A percentile compares a stretch with the other conserved stretches of the same genome.
These are phyloP conservation scores for Nadsonia commutata DNA, from an alignment of 1,139 yeast species.

Conservation along the genomic window DNA sequence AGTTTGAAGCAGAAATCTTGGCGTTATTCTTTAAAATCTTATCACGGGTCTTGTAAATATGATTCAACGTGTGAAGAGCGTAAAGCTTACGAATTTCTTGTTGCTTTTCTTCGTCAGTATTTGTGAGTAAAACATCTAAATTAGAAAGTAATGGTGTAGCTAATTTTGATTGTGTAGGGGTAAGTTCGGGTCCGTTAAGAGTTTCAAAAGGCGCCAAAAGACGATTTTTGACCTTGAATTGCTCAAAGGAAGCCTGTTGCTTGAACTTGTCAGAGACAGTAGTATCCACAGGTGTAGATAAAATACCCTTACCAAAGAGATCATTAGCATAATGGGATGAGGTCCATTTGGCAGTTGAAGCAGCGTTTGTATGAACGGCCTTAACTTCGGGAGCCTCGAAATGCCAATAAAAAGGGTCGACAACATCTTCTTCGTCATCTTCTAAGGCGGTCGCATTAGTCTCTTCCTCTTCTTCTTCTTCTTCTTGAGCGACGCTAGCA, in stretches of 20 bases:
- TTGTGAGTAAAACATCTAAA: slow-evolving; percentile 56
- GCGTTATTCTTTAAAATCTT: slow-evolving; percentile 60
- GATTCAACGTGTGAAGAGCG: slow-evolving; percentile 63
- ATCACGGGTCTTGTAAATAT: slow-evolving; percentile 75
- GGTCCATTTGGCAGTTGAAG: not conserved
- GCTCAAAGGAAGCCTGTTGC: not conserved
- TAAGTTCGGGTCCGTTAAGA: slow-evolving; percentile 14
- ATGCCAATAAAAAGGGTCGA: slow-evolving; percentile 59
- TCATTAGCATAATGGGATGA: not conserved
- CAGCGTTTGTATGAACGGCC: not conserved
- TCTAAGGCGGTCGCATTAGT: slow-evolving; percentile 23
- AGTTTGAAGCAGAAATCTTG: slow-evolving; percentile 32
- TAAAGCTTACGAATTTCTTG: slow-evolving; percentile 48
- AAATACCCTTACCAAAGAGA: not conserved
- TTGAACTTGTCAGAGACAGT: not conserved
- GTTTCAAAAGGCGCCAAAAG: slow-evolving; percentile 16
- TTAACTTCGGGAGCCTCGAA: slow-evolving; percentile 27
- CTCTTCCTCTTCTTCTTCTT: slow-evolving; percentile 19
- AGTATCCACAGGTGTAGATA: not conserved
- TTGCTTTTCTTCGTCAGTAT: slow-evolving; percentile 30
- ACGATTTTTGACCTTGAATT: slow-evolving; percentile 17
- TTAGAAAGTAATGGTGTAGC: slow-evolving; percentile 58
- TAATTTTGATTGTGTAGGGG: slow-evolving; percentile 28
- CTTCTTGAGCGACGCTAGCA: slow-evolving; percentile 17
- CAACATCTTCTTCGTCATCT: slow-evolving; percentile 26